Evolutionary conservation across 352 stramenopile genomes (phyloP).

Genomic region (Phytophthora agathidicida): DNA sequence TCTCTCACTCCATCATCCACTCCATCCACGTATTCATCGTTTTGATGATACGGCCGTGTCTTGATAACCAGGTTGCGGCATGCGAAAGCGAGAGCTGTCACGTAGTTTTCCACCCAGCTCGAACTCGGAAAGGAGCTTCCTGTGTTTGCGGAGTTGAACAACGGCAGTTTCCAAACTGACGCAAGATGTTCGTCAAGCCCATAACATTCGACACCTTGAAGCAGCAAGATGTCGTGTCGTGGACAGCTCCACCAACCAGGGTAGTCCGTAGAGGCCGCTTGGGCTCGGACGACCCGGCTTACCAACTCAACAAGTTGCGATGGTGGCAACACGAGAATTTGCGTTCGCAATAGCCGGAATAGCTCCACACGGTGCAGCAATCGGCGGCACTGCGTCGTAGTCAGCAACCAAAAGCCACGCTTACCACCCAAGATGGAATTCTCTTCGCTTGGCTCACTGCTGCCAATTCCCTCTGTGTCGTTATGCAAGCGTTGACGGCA

Average conservation of each 20-base stretch:
- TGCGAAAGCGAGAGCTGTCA: slow-evolving; percentile 44
- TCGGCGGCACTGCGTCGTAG: slow-evolving; percentile 55
- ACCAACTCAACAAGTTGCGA: slow-evolving; percentile 69
- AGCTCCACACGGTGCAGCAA: slow-evolving; percentile 83
- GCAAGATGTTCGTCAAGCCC: slow-evolving; percentile 74
- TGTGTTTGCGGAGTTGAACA: slow-evolving; percentile 59
- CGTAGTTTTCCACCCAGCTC: slow-evolving; percentile 85
- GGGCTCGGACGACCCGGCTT: slow-evolving; percentile 49
- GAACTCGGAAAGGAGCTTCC: slow-evolving; percentile 49
- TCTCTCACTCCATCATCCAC: slow-evolving; percentile 7
- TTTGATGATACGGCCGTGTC: slow-evolving; percentile 10
- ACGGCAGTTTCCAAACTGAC: slow-evolving; percentile 70
- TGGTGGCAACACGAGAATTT: slow-evolving; percentile 72
- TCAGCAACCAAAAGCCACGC: slow-evolving; percentile 69
- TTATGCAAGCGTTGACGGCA: slow-evolving; percentile 47
- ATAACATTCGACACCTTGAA: slow-evolving; percentile 86
- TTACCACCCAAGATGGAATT: slow-evolving; percentile 70
- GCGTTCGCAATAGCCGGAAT: slow-evolving; percentile 72
- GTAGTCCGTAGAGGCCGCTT: slow-evolving; percentile 39
- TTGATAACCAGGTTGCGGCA: slow-evolving; percentile 45
- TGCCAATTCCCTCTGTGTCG: slow-evolving; percentile 3
- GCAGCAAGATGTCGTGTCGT: slow-evolving; percentile 77
- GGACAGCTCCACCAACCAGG: slow-evolving; percentile 81
- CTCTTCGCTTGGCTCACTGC: slow-evolving; percentile 22
- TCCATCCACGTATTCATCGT: slow-evolving; percentile 17